These are phyloP conservation scores for Misopates orontium DNA, from an alignment of 257 asterid species.

Conservation along the genomic window DNA sequence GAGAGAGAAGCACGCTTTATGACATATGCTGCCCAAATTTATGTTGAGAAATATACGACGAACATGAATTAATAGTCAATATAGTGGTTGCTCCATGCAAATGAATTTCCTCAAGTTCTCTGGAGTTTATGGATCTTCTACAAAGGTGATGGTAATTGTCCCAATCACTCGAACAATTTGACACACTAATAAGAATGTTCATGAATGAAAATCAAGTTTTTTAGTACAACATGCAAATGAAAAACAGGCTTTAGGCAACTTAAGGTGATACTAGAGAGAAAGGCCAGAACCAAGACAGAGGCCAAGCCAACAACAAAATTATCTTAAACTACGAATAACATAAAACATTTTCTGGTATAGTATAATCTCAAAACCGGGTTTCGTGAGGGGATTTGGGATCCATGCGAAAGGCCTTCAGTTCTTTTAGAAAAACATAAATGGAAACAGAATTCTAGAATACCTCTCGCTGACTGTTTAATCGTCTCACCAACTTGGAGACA, in stretches of 20 bases:
- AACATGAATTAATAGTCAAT: no score
- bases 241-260: background rate
- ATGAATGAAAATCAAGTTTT: constrained; percentile 3
- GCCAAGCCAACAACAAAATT: background rate
- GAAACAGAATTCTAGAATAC: constrained; percentile 31
- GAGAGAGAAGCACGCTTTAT: no score
- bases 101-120: background rate
- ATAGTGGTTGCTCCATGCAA: background rate
- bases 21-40: no score
- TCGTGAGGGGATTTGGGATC: no score
- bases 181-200: no score
- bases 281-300: background rate
- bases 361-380: constrained; percentile 14
- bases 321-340: no score
- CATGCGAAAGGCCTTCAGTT: no score
- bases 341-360: background rate
- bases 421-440: no score
- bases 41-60: no score
- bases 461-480: constrained; percentile 57
- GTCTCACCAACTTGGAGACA: constrained; percentile 59
- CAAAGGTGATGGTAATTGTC: no score
- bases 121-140: background rate
- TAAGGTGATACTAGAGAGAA: background rate
- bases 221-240: background rate
- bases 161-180: no score